A percentile compares a stretch with the other conserved stretches of the same genome.
Conservation (phyloP, 345 rosid species). For the Boechera divaricarpa region DNA sequence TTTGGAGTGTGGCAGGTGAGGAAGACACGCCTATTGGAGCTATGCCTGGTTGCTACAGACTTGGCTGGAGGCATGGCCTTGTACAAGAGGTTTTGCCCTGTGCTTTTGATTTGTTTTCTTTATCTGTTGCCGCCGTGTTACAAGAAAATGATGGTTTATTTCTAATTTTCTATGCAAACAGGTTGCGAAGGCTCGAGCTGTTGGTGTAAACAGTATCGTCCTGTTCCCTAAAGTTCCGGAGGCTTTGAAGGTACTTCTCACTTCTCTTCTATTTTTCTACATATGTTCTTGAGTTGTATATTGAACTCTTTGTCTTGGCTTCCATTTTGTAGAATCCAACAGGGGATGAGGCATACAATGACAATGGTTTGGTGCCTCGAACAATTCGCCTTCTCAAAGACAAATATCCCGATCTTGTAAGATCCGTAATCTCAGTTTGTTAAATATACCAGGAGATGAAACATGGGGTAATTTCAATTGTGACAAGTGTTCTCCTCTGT, state of each 20-base stretch:
- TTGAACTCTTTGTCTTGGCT: constrained; percentile 30
- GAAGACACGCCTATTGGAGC: constrained; percentile 99
- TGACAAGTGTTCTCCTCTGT: not conserved
- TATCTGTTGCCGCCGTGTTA: not conserved
- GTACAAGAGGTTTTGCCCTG: constrained; percentile 66
- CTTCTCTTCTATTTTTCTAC: constrained; percentile 7
- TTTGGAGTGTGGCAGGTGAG: constrained; percentile 60
- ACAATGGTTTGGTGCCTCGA: constrained; percentile 88
- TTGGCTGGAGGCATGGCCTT: constrained; percentile 97
- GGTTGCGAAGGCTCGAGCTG: constrained; percentile 93
- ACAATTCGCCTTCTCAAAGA: constrained; percentile 55
- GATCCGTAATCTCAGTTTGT: constrained; percentile 3
- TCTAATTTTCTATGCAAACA: constrained; percentile 30
- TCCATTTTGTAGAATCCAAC: constrained; percentile 59
- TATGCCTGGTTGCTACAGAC: constrained; percentile 98
- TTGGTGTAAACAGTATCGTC: constrained; percentile 87
- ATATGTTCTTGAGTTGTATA: not conserved
- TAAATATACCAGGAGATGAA: constrained; percentile 1
- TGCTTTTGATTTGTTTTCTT: constrained; percentile 24
- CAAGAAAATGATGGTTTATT: not conserved
- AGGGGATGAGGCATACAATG: constrained; percentile 94
- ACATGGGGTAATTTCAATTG: not conserved
- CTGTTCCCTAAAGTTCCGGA: constrained; percentile 97
- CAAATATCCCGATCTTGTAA: constrained; percentile 61
- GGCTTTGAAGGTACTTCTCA: constrained; percentile 71